A percentile compares a stretch with the other conserved stretches of the same genome.
Conservation (phyloP, 2,329 filamentous ascomycete genomes). For the Endoconidiophora polonica region DNA sequence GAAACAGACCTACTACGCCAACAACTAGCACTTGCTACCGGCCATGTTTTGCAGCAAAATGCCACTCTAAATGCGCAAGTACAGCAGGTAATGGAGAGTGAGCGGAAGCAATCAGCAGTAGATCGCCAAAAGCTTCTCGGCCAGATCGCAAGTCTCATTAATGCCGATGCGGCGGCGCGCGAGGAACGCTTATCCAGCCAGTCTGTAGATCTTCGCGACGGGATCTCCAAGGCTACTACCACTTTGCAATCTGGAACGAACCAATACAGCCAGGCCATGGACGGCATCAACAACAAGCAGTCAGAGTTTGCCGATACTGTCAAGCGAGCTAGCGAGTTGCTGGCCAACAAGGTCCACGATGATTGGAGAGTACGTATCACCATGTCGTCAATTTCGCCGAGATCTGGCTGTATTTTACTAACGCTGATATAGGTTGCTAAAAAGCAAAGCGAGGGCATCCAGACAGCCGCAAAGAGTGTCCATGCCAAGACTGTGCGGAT, state of each 20-base stretch:
- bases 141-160: conserved; percentile 32
- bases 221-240: conserved; percentile 35
- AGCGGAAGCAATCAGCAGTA: conserved; percentile 54
- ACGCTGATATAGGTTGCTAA: conserved; percentile 43
- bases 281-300: conserved; percentile 55
- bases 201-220: neutral
- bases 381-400: too few species aligned
- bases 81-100: conserved; percentile 51
- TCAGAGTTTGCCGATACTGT: conserved; percentile 54
- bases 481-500: conserved; percentile 81
- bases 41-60: conserved; percentile 40
- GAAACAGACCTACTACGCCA: conserved; percentile 8
- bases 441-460: conserved; percentile 67
- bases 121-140: conserved; percentile 46
- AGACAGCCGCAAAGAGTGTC: conserved; percentile 67
- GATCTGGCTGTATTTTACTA: conserved; percentile 13
- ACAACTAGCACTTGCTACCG: conserved; percentile 6
- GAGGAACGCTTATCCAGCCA: conserved; percentile 9
- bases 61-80: conserved; percentile 53
- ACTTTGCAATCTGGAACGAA: conserved; percentile 48
- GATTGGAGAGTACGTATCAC: conserved; percentile 56
- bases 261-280: conserved; percentile 55
- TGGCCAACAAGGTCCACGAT: conserved; percentile 69
- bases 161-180: conserved; percentile 3
- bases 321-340: conserved; percentile 52